Base-by-base conservation (phyloP, 768 basidiomycete species). In the Trametes cubensis region DNA sequence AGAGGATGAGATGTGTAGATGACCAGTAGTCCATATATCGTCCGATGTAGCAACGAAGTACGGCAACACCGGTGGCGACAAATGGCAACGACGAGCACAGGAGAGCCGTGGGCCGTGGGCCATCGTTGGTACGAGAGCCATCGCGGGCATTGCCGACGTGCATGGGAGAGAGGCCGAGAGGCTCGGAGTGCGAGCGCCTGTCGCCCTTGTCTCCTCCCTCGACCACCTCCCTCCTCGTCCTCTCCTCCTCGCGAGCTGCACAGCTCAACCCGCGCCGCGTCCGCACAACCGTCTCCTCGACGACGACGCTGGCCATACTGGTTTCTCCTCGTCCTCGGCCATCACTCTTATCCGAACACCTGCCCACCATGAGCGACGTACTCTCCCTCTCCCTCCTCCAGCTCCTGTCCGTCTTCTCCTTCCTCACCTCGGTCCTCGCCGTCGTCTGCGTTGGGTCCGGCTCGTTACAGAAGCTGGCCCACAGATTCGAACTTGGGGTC, bases 361-460 rank as follows among this genome's bases (percentile, higher is more conserved):
- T 42, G 14, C 13, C 49, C 56, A 62, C 48, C 41, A 68, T 68
- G 67, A 65, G 64, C 59, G 67, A 68, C 14, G 4, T 65, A 34
- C 52, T 68, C 28, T 68, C 67, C 40, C 61, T 68, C 51, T 68
- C 66, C 20, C 50, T 67, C 46, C 55, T 67, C 60, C 67, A 68
- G 67, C 58, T 68, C 38, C 57, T 68, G 23, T 68, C 67, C 34
- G 64, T 65, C 52, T 56, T 68, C 52, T 68, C 66, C 40, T 63
- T 65, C 55, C 53, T 67, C 48, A 67, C 64, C 23, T 67, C 66
- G 3, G 53, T 65, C 34, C 64, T 68, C 53, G 67, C 67, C 46
- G 67, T 68, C 49, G 53, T 68, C 34, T 62, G 63, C 38, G 67
- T 68, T 20, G 69, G 69, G 47, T 63, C 71, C 4, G 71, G 65